Conservation (phyloP, 495 filamentous ascomycete species). For the Aspergillus olivimuriae region DNA sequence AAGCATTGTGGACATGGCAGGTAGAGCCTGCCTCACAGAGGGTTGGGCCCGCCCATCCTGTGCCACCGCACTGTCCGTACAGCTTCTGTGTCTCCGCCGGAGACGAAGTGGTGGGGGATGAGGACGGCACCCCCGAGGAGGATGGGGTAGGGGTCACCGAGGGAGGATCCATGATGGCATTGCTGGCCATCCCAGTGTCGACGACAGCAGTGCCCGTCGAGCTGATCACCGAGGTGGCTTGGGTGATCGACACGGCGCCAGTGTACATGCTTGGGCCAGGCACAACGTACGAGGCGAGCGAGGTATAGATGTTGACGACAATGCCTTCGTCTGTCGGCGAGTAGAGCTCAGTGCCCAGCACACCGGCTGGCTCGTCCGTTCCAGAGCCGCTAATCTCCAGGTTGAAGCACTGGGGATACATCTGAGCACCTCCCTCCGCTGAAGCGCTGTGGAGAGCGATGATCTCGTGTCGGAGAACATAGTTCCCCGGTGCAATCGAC, state of each 20-base stretch:
- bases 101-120: conserved; percentile 1
- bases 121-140: neutral
- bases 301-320: conserved; percentile 50
- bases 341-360: conserved; percentile 52
- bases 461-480: conserved; percentile 68
- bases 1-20: neutral
- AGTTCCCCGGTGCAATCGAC: conserved; percentile 55
- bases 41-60: neutral
- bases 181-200: conserved; percentile 2
- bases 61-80: neutral
- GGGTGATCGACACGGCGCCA: conserved; percentile 13
- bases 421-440: conserved; percentile 52
- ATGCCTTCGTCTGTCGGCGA: conserved; percentile 47
- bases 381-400: conserved; percentile 55
- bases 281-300: conserved; percentile 35
- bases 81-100: neutral
- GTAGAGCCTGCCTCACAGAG: neutral
- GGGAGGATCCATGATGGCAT: neutral
- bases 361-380: conserved; percentile 42
- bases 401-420: conserved; percentile 67
- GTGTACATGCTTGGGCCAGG: conserved; percentile 37
- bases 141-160: neutral
- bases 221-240: conserved; percentile 17
- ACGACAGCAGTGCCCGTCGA: conserved; percentile 14
- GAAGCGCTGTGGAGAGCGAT: conserved; percentile 58